phyloP scores from a whole-genome alignment of 345 rosid species.

The Brassica cretica region DNA sequence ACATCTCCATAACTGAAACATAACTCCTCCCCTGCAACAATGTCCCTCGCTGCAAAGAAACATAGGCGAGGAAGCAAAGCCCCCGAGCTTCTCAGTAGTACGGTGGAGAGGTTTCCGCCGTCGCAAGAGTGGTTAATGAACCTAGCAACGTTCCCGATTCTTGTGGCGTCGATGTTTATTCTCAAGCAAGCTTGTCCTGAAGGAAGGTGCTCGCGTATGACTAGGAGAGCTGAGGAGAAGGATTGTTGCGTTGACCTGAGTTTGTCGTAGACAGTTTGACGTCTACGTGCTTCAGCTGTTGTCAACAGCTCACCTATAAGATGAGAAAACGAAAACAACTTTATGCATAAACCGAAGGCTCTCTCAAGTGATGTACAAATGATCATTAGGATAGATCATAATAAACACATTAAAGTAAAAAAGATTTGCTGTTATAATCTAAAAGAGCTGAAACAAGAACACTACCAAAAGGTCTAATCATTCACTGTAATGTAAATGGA shows the following conservation, averaged over 20 bases:
- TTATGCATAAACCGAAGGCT: conserved; percentile 4
- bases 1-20: conserved; percentile 79
- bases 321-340: neutral
- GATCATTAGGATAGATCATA: neutral
- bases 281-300: conserved; percentile 67
- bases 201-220: conserved; percentile 92
- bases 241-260: conserved; percentile 44
- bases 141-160: conserved; percentile 70
- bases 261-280: conserved; percentile 65
- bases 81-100: conserved; percentile 65
- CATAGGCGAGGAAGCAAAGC: conserved; percentile 68
- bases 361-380: neutral
- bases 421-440: neutral
- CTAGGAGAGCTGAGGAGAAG: conserved; percentile 69
- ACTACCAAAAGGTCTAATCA: neutral
- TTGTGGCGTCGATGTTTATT: conserved; percentile 82
- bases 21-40: conserved; percentile 63
- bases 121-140: conserved; percentile 94
- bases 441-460: neutral
- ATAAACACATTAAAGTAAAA: neutral
- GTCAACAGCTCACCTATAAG: conserved; percentile 72
- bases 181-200: conserved; percentile 83
- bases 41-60: conserved; percentile 77
- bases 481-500: neutral
- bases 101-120: conserved; percentile 69